Base-by-base conservation (phyloP, 2,329 filamentous ascomycete species). In the Trichophaea hybrida region DNA sequence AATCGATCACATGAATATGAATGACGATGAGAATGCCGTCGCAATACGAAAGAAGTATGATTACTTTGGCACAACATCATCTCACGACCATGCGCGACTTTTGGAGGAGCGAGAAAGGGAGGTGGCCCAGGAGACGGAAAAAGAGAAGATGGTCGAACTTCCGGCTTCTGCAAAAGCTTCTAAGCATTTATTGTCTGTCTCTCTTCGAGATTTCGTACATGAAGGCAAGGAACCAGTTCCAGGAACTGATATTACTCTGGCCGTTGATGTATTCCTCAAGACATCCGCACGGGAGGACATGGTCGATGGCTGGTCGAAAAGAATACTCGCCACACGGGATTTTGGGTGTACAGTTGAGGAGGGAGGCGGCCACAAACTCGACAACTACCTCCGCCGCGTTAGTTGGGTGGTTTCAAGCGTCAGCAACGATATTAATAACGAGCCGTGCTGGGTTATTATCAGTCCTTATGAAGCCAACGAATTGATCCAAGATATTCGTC, bases 81-180 rank as follows among this genome's bases (percentile, higher is more conserved):
- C 54, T 2, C 59, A 58, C 38, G 32, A 32, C 78, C 55, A 72
- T 0, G 71, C 73, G 0, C 70, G 71, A 0, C 69, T 85, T 0
- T 72, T 78, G 2, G 82, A 86, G 65, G 84, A 88, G 59, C 82
- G 87, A 64, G 84, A 88, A 67, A 75, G 83, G 0, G 84, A 87
- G 62, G 72, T 88, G 0, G 74, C 80, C 0, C 81, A 80, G 0
- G 83, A 88, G 61, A 75, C 79, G 0, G 80, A 87, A 63, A 71
- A 77, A 32, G 80, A 87, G 65, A 72, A 75, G 0, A 72, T 85
- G 52, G 64, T 80, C 0, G 73, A 85, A 63, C 73, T 72, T 1
- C 78, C 80, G 0, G 66, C 69, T 0, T 59, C 69, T 0, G 72
- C 73, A 0, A 40, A 65, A 0, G 73, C 81, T 0, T 66, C 62